Percentiles rank a stretch among this genome's conserved stretches.
These are phyloP conservation scores for Thielaviopsis cerberus DNA, from an alignment of 2,329 filamentous ascomycete genomes.

Conservation along the genomic window DNA sequence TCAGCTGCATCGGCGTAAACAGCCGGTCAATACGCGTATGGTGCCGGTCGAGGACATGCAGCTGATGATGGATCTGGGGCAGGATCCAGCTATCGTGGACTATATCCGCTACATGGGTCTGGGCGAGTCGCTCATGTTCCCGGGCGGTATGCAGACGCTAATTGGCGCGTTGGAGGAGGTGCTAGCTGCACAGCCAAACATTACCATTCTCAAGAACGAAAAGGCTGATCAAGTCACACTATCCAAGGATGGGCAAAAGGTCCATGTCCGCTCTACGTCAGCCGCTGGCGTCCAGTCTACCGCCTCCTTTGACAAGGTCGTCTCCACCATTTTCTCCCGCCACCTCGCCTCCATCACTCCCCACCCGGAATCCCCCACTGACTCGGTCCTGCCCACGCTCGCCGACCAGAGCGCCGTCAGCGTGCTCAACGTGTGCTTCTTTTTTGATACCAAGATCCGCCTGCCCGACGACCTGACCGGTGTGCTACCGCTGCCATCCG, in stretches of 20 bases:
- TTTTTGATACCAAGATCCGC: slow-evolving; percentile 48
- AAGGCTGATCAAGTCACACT: slow-evolving; percentile 10
- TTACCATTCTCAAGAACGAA: slow-evolving; percentile 13
- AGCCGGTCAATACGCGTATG: slow-evolving; percentile 12
- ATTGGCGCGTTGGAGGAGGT: slow-evolving; percentile 22
- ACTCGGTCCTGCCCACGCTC: slow-evolving; percentile 33
- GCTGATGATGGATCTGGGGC: slow-evolving; percentile 17
- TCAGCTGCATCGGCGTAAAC: slow-evolving; percentile 11
- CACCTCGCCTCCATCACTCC: slow-evolving; percentile 19
- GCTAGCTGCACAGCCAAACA: slow-evolving; percentile 4
- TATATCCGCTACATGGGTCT: slow-evolving; percentile 11
- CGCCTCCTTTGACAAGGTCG: slow-evolving; percentile 33
- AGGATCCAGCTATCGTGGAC: slow-evolving; percentile 15
- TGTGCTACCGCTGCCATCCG: slow-evolving; percentile 68
- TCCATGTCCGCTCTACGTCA: background rate
- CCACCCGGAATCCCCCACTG: slow-evolving; percentile 15
- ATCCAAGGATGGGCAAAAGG: background rate
- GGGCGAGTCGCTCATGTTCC: slow-evolving; percentile 10
- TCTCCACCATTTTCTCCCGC: slow-evolving; percentile 43
- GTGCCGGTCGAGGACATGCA: slow-evolving; percentile 17
- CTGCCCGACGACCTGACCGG: slow-evolving; percentile 57
- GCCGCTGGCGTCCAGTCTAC: background rate
- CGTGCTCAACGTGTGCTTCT: slow-evolving; percentile 85
- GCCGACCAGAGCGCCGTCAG: slow-evolving; percentile 46
- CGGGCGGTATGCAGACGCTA: slow-evolving; percentile 43